Evolutionary conservation across 129 eudicot species (phyloP), one percentile per base, ranked within the genome.

Genomic region (Sambucus nigra): DNA sequence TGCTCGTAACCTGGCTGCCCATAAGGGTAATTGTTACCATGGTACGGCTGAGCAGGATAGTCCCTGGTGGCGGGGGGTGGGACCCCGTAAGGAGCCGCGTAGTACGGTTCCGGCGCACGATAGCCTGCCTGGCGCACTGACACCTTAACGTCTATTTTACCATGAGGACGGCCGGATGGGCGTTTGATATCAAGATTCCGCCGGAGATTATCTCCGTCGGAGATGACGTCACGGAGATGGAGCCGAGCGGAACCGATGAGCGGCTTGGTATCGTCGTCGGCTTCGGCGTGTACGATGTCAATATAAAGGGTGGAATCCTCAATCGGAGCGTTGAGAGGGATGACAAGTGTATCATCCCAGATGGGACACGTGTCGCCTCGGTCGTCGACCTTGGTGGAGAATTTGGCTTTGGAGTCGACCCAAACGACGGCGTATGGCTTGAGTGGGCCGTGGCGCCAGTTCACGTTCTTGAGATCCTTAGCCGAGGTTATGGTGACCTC

Each of bases 141-240:
- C 0, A 77, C 80, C 10, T 65, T 50, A 7, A 83, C 60, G 12
- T 72, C 80, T 19, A 88, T 5, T 39, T 80, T 88, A 0, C 96
- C 94, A 1, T 87, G 96, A 0, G 96, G 96, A 6, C 94, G 78
- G 55, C 96, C 96, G 7, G 96, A 88, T n/a, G 96, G 96, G 13
- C 94, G 91, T 27, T 75, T 83, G 29, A 88, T 66, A 19, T 80
- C 69, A 29, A 88, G 68, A 23, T 24, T 65, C 19, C 60, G 68
- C 13, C 69, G 47, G 12, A 47, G 39, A 1, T 38, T 29, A 51
- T 55, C 22, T 10, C 79, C 86, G 5, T 80, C 89, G 29, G 80
- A 69, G 25, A 80, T 73, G 25, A 83, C 69, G 19, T 81, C 80
- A 7, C 70, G 64, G 26, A 88, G 87, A 1, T 50, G 73, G 44